phyloP scores from a whole-genome alignment of 1,284 basidiomycete genomes.

The Xerocomus nothofagi region DNA sequence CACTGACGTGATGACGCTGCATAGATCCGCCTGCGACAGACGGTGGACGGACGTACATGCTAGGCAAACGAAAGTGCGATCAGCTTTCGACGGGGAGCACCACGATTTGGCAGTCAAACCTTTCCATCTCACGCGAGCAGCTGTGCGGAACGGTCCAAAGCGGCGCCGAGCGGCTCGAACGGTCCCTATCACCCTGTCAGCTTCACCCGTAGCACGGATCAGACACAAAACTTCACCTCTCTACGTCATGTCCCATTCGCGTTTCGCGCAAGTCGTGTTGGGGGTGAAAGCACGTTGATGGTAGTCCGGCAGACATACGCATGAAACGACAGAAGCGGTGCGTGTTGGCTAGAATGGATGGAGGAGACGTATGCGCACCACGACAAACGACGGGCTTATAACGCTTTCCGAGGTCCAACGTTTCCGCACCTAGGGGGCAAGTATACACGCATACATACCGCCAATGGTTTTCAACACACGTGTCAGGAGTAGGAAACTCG shows the following conservation, averaged over 20 bases:
- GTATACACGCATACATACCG: constrained; percentile 5
- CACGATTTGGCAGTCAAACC: constrained; percentile 3
- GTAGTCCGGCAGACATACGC: constrained; percentile 13
- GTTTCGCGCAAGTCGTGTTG: background rate
- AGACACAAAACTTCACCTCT: constrained; percentile 14
- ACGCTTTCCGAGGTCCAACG: background rate
- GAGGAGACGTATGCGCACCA: background rate
- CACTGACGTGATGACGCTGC: background rate
- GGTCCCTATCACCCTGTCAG: constrained; percentile 11
- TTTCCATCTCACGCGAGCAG: constrained; percentile 1
- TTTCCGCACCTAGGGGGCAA: background rate
- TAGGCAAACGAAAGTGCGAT: background rate
- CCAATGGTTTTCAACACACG: constrained; percentile 9
- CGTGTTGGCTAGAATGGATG: background rate
- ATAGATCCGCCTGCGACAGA: background rate
- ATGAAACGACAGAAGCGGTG: background rate
- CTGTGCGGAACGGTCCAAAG: constrained; percentile 8
- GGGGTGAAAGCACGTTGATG: background rate
- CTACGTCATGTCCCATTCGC: background rate
- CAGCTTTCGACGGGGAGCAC: background rate
- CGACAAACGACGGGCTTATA: constrained; percentile 7
- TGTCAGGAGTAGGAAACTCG: constrained; percentile 13
- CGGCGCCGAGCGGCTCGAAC: background rate
- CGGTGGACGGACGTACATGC: constrained; percentile 2
- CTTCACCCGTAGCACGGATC: background rate